A percentile compares a stretch with the other conserved stretches of the same genome.
These are phyloP conservation scores for Aspergillus homomorphus DNA, from an alignment of 495 filamentous ascomycete genomes.

Conservation along the genomic window DNA sequence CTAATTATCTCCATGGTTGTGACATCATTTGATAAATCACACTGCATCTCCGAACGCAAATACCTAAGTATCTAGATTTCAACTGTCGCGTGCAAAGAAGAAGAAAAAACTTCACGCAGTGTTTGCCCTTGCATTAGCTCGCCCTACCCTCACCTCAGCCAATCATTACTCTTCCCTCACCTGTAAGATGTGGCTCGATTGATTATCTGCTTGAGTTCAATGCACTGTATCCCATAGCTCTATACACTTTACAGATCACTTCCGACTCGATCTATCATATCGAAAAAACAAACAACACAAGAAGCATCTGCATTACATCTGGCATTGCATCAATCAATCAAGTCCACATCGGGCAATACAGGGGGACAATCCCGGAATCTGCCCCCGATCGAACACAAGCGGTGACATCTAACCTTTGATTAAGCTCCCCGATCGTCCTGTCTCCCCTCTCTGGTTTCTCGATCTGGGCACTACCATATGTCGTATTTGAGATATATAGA, in stretches of 20 bases:
- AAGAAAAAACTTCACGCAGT: too few relatives aligned
- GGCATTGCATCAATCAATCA: neutral
- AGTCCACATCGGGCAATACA: neutral
- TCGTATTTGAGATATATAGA: neutral
- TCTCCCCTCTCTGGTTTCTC: too few relatives aligned
- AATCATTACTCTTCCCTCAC: neutral
- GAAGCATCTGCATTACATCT: neutral
- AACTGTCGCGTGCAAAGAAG: neutral
- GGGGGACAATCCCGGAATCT: neutral
- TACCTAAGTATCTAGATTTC: neutral
- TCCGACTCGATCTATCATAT: neutral
- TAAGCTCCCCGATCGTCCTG: too few relatives aligned
- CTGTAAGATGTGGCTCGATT: conserved; percentile 5
- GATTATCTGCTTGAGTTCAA: neutral
- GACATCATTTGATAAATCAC: neutral
- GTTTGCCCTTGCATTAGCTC: conserved; percentile 7
- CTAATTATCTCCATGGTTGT: too few relatives aligned
- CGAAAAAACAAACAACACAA: neutral
- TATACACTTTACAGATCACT: conserved; percentile 1
- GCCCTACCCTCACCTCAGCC: neutral
- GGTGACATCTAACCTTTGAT: neutral
- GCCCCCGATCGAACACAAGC: neutral
- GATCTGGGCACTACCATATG: neutral
- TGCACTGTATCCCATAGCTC: neutral
- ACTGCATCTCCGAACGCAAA: neutral